Evolutionary conservation across 1,139 yeast species (phyloP), one percentile per base, ranked within the genome.

Genomic region (Meyerozyma sp.): DNA sequence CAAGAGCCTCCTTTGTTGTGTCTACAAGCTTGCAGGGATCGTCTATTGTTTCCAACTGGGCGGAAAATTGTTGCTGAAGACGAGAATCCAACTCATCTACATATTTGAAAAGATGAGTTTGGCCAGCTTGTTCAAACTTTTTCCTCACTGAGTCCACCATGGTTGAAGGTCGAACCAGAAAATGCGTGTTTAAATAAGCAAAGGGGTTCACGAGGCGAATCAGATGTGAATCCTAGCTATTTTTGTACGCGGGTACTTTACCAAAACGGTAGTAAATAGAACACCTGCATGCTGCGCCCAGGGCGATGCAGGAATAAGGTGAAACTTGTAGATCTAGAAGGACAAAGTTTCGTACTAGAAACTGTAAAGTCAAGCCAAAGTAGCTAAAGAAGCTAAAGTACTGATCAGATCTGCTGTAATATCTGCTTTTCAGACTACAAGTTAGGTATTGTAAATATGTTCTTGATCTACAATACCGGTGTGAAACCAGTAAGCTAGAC

Each of bases 1-100:
- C 47, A 40, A 80, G 70, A 5, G 85, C 84, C 27, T 66, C 55
- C 44, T 66, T 52, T 11, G 80, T 86, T 7, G 80, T 75, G 1
- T 50, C 40, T 29, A 75, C 62, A 44, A 75, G 70, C 7, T 50
- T 50, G 5, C 53, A 44, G 1, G 83, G 82, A 47, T 77, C 67
- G 8, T 63, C 65, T 44, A 77, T 62, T 32, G 58, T 54, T 4
- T 66, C 44, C 40, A 79, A 63, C 55, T 77, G 82, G 11, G 52
- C 46, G 18, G 66, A 45, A 35, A 73, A 66, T 4, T 45, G 36
- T 3, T 54, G 46, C 49, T 70, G 68, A 46, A 74, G 65, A 1
- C 54, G 57, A 1, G 50, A 40, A 3, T 62, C 36, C 30, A 76
- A 61, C n/a, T 55, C 40, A 38, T 68, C 69, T 63, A 66, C 74